Conservation (phyloP, 208 protist species). For the Acanthamoeba sp. region DNA sequence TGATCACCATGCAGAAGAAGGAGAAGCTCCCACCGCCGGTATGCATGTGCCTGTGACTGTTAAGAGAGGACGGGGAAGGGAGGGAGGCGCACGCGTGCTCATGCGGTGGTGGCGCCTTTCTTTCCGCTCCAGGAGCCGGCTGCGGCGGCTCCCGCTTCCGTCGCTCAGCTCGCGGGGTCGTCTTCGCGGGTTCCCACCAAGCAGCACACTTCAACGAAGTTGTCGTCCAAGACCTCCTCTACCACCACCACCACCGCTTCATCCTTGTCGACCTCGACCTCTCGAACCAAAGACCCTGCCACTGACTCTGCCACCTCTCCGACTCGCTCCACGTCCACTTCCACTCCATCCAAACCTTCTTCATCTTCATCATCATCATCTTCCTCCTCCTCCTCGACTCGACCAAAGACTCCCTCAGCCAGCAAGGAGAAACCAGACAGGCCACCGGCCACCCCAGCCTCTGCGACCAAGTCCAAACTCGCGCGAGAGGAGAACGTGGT, state of each 20-base stretch:
- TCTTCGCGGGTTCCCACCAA: constrained; percentile 23
- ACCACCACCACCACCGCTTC: not conserved
- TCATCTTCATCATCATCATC: constrained; percentile 11
- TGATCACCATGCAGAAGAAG: constrained; percentile 18
- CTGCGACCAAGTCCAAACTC: not conserved
- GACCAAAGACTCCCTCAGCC: not conserved
- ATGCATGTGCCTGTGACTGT: not conserved
- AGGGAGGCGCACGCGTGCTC: no score
- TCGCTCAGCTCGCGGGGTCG: not conserved
- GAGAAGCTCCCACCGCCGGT: not conserved
- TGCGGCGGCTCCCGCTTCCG: not conserved
- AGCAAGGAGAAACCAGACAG: not conserved
- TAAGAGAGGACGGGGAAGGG: no score
- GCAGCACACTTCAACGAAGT: no score
- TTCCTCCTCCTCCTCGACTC: not conserved
- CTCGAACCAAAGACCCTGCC: not conserved
- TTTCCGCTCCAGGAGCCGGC: no score
- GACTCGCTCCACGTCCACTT: not conserved
- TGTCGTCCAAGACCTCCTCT: not conserved
- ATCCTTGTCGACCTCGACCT: not conserved
- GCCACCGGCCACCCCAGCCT: not conserved
- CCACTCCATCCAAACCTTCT: constrained; percentile 1
- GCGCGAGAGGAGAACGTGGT: not conserved
- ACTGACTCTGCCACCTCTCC: not conserved
- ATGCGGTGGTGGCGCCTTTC: no score